A percentile compares a stretch with the other conserved stretches of the same genome.
These are phyloP conservation scores for Citrus inodora DNA, from an alignment of 345 rosid genomes.

Conservation along the genomic window DNA sequence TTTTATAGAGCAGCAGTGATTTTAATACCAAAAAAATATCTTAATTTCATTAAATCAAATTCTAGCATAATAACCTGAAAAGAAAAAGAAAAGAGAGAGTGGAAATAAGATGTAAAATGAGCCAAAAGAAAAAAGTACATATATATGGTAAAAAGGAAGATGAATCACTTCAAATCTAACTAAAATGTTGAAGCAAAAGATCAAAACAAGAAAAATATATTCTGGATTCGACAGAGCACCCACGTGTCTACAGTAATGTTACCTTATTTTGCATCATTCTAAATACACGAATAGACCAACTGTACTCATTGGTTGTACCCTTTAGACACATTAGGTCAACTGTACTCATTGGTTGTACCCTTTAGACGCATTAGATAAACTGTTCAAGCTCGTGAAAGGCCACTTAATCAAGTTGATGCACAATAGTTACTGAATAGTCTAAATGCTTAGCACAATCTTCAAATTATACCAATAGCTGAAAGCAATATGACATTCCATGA, in stretches of 20 bases:
- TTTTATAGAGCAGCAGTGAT: too few species aligned
- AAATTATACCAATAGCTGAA: neutral
- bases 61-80: neutral
- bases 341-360: neutral
- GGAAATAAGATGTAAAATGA: neutral
- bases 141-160: neutral
- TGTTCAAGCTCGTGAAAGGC: neutral
- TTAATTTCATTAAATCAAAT: too few species aligned
- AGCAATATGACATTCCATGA: neutral
- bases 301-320: neutral
- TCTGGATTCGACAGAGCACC: neutral
- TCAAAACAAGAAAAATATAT: neutral
- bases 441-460: neutral
- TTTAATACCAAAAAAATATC: too few species aligned
- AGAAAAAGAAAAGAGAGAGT: neutral
- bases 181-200: neutral
- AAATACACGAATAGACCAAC: neutral
- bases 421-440: neutral
- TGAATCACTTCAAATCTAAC: neutral
- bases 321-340: neutral
- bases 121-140: neutral
- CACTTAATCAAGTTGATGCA: neutral
- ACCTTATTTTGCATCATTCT: neutral
- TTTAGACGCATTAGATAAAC: neutral
- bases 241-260: neutral